phyloP scores from a whole-genome alignment of 495 filamentous ascomycete species.

The Amniculicola lignicola region DNA sequence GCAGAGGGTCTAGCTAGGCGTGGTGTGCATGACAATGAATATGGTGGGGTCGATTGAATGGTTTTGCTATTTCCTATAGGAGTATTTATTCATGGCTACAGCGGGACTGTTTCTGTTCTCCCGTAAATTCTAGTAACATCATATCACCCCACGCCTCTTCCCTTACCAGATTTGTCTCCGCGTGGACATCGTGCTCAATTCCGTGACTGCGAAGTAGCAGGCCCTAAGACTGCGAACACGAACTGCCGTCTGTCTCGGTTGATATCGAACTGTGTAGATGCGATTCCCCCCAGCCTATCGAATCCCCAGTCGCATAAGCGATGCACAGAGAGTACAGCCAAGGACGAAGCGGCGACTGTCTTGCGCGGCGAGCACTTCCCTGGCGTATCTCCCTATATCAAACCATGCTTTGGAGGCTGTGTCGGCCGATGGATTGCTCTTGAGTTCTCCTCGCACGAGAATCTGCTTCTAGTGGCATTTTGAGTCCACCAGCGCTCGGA shows the following conservation, averaged over 20 bases:
- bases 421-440: constrained; percentile 22
- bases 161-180: no score
- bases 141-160: no score
- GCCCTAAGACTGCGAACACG: constrained; percentile 47
- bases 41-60: no score
- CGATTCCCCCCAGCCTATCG: constrained; percentile 48
- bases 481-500: constrained; percentile 19
- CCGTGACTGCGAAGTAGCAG: no score
- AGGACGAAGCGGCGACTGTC: constrained; percentile 21
- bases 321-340: constrained; percentile 25
- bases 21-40: no score
- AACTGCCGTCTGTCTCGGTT: constrained; percentile 49
- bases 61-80: no score
- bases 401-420: constrained; percentile 26
- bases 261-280: constrained; percentile 48
- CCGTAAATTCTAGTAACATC: no score
- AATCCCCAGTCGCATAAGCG: constrained; percentile 41
- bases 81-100: no score
- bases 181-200: no score
- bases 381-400: constrained; percentile 23
- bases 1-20: no score
- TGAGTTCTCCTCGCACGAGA: constrained; percentile 22
- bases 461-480: constrained; percentile 19
- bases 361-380: constrained; percentile 23
- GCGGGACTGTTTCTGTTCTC: no score